phyloP scores from a whole-genome alignment of 2,329 filamentous ascomycete species.

The Aureobasidium sp. region DNA sequence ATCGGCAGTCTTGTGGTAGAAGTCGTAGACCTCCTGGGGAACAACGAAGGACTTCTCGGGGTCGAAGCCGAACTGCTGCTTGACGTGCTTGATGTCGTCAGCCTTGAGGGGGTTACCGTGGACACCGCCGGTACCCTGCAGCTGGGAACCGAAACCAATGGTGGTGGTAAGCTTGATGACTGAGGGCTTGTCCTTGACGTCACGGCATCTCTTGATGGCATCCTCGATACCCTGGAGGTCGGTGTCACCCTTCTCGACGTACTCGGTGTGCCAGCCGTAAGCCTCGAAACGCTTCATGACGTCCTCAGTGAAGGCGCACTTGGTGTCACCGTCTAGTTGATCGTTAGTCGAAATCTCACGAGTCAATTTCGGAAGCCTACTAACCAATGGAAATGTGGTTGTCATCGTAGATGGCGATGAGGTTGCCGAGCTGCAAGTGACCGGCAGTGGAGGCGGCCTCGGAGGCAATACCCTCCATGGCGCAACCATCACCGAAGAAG shows the following conservation, averaged over 20 bases:
- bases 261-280: conserved; percentile 89
- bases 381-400: conserved; percentile 85
- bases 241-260: conserved; percentile 78
- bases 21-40: conserved; percentile 87
- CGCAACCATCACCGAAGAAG: conserved; percentile 96
- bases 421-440: conserved; percentile 94
- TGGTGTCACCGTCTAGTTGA: conserved; percentile 75
- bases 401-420: conserved; percentile 96
- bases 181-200: conserved; percentile 91
- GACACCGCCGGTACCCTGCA: conserved; percentile 89
- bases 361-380: conserved; percentile 16
- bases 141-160: conserved; percentile 90
- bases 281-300: conserved; percentile 89
- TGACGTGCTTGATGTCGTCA: conserved; percentile 88
- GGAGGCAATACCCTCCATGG: conserved; percentile 94
- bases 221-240: conserved; percentile 82
- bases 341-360: neutral
- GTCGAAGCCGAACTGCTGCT: conserved; percentile 93
- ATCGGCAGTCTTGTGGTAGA: conserved; percentile 74
- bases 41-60: conserved; percentile 88
- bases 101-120: conserved; percentile 94
- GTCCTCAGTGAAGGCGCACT: conserved; percentile 94
- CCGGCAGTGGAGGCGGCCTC: conserved; percentile 90
- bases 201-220: conserved; percentile 75
- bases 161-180: conserved; percentile 96